Percentiles rank a stretch among this genome's conserved stretches.
These are phyloP conservation scores for Yarrowia sp. DNA, from an alignment of 805 yeast species.

Conservation along the genomic window DNA sequence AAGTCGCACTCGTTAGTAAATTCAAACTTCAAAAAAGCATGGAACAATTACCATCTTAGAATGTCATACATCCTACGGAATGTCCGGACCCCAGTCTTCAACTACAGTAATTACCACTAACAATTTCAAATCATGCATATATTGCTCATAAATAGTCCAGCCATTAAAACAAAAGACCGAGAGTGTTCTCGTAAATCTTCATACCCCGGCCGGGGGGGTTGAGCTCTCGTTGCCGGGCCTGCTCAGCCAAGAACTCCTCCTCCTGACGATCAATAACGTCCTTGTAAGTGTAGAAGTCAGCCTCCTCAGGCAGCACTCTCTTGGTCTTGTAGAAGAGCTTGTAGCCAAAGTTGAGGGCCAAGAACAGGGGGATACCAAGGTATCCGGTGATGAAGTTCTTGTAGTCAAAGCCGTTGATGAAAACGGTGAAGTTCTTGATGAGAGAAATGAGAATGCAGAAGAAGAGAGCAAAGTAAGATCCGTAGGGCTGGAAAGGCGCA, in stretches of 20 bases:
- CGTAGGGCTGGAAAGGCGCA: conserved; percentile 71
- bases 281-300: conserved; percentile 29
- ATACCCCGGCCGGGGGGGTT: conserved; percentile 24
- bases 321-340: conserved; percentile 43
- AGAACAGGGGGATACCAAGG: conserved; percentile 66
- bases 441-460: conserved; percentile 56
- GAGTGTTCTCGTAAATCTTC: conserved; percentile 29
- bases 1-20: neutral
- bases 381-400: conserved; percentile 74
- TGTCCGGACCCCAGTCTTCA: neutral
- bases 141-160: conserved; percentile 22
- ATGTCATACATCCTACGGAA: neutral
- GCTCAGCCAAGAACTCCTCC: conserved; percentile 28
- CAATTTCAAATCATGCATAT: conserved; percentile 11
- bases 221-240: conserved; percentile 28
- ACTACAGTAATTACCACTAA: neutral
- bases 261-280: conserved; percentile 29
- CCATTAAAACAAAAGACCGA: conserved; percentile 27
- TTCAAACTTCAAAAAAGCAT: neutral
- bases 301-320: conserved; percentile 22
- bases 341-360: conserved; percentile 56
- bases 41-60: neutral
- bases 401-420: conserved; percentile 58
- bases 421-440: conserved; percentile 71
- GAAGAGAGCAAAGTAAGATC: conserved; percentile 56